Evolutionary conservation across 2,329 filamentous ascomycete genomes (phyloP).

Genomic region (Lithohypha guttulata): DNA sequence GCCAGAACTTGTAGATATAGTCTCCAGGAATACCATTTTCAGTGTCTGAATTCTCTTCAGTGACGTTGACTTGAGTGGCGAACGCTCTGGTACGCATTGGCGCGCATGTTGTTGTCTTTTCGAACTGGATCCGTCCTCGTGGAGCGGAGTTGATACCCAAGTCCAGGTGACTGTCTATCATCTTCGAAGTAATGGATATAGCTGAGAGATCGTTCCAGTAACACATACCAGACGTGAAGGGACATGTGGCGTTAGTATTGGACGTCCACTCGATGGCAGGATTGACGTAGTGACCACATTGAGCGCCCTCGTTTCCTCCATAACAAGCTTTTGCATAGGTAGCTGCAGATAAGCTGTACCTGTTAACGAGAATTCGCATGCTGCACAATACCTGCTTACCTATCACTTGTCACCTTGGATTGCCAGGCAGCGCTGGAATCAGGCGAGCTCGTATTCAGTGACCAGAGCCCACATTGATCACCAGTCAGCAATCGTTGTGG

Average conservation of each 20-base stretch:
- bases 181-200: constrained; percentile 2
- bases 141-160: constrained; percentile 10
- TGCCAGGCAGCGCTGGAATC: neutral
- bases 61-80: neutral
- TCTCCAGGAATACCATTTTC: neutral
- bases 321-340: constrained; percentile 9
- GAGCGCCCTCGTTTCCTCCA: neutral
- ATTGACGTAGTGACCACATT: constrained; percentile 4
- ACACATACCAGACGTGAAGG: constrained; percentile 7
- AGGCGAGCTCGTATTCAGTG: constrained; percentile 3
- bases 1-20: neutral
- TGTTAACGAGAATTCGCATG: neutral
- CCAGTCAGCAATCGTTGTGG: neutral
- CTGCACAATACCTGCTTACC: neutral
- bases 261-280: constrained; percentile 2
- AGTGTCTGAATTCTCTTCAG: neutral
- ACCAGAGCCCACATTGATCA: constrained; percentile 1
- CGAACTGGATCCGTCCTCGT: neutral
- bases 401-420: constrained; percentile 2
- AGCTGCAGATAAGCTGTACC: constrained; percentile 2
- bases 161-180: constrained; percentile 8
- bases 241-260: constrained; percentile 7
- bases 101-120: constrained; percentile 7
- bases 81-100: neutral
- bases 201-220: constrained; percentile 5